Evolutionary conservation across 2,329 filamentous ascomycete genomes (phyloP).

Genomic region (Aspergillus pseudonomiae): DNA sequence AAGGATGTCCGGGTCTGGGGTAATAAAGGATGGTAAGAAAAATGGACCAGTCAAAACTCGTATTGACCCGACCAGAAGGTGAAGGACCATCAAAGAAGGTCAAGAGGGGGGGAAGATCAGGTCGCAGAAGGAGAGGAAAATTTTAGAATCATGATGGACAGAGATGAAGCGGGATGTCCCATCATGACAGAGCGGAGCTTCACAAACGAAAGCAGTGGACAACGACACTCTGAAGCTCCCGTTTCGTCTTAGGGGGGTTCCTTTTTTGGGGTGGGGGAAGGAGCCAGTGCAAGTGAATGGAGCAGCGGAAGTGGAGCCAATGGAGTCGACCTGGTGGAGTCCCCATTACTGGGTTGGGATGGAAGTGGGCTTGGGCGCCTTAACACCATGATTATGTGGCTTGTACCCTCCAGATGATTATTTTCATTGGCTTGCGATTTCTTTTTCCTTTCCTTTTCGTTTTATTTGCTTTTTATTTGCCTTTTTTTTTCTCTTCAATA

Average conservation of each 20-base stretch:
- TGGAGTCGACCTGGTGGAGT: constrained; percentile 9
- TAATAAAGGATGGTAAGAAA: constrained; percentile 2
- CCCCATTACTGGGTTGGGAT: constrained; percentile 15
- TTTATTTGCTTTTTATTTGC: not conserved
- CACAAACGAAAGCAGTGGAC: constrained; percentile 19
- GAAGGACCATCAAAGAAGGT: constrained; percentile 1
- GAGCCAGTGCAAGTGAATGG: constrained; percentile 14
- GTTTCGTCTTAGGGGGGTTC: constrained; percentile 14
- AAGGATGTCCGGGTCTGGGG: constrained; percentile 16
- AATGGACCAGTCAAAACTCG: constrained; percentile 5
- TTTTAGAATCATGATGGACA: not conserved
- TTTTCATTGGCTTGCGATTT: not conserved
- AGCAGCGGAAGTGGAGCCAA: constrained; percentile 26
- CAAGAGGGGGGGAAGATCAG: not conserved
- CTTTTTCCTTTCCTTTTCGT: not conserved
- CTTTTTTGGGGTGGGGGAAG: constrained; percentile 12
- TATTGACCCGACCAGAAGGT: not conserved
- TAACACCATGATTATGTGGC: constrained; percentile 15
- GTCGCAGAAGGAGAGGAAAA: not conserved
- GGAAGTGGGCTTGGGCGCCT: constrained; percentile 18
- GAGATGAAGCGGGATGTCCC: constrained; percentile 13
- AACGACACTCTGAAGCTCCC: constrained; percentile 16
- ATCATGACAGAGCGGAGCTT: constrained; percentile 26
- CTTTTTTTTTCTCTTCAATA: not conserved
- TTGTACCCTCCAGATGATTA: not conserved